These are phyloP conservation scores for Podaxis sp. DNA, from an alignment of 768 basidiomycete species.

Conservation along the genomic window DNA sequence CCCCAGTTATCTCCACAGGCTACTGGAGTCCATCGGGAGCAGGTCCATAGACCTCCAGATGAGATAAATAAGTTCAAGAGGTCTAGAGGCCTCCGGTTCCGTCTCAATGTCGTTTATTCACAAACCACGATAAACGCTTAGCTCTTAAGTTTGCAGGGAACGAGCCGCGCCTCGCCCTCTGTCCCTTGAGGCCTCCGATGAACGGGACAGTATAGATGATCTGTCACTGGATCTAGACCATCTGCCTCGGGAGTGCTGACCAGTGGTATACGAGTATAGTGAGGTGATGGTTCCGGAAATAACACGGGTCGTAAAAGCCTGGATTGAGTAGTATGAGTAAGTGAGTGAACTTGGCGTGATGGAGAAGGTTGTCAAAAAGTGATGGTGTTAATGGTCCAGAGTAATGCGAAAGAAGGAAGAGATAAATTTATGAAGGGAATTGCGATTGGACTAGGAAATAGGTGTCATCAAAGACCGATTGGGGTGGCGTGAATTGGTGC, in stretches of 20 bases:
- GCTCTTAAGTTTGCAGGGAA: neutral
- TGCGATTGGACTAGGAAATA: neutral
- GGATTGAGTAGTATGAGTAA: neutral
- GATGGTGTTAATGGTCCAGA: slow-evolving; percentile 1
- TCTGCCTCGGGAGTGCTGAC: neutral
- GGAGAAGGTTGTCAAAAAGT: neutral
- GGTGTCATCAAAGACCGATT: neutral
- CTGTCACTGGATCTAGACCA: neutral
- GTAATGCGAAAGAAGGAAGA: neutral
- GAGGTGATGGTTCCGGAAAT: neutral
- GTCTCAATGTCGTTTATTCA: neutral
- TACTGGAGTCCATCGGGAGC: neutral
- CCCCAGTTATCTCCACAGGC: neutral
- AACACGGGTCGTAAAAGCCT: neutral
- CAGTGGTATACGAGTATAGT: neutral
- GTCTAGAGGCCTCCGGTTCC: neutral
- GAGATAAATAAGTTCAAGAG: neutral
- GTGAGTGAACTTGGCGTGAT: neutral
- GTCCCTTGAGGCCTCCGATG: neutral
- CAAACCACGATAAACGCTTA: neutral
- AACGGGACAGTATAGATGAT: neutral
- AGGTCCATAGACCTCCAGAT: neutral
- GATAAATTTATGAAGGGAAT: neutral
- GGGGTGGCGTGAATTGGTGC: neutral
- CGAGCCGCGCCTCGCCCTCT: neutral